Conservation (phyloP, 371 early-diverging fungal species). For the Mucor racemosus region DNA sequence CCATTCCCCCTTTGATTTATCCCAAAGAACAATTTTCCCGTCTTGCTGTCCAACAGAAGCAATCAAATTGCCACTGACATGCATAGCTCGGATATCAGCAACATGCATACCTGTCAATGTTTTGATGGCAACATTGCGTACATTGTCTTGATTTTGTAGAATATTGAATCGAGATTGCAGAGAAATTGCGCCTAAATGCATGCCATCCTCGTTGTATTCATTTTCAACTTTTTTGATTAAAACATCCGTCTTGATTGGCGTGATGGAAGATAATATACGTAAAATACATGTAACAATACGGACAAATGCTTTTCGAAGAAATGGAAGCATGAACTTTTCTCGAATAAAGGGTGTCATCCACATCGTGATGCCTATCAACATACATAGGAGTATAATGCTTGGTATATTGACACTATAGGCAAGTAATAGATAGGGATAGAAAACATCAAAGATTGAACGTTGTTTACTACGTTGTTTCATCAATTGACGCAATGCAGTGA, state of each 20-base stretch:
- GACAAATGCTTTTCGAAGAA: conserved; percentile 25
- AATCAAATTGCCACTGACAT: conserved; percentile 27
- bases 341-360: conserved; percentile 41
- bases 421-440: conserved; percentile 4
- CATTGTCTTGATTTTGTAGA: conserved; percentile 23
- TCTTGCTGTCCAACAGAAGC: conserved; percentile 37
- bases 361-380: conserved; percentile 31
- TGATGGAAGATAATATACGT: background rate
- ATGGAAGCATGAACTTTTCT: conserved; percentile 33
- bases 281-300: conserved; percentile 5
- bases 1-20: conserved; percentile 30
- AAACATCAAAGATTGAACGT: background rate
- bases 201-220: conserved; percentile 37
- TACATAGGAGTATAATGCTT: conserved; percentile 31
- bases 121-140: conserved; percentile 31
- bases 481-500: background rate
- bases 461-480: background rate
- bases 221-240: conserved; percentile 5
- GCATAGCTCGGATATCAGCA: conserved; percentile 34
- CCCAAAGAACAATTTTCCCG: conserved; percentile 42
- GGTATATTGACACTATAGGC: conserved; percentile 29
- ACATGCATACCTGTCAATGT: conserved; percentile 41
- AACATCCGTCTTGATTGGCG: background rate
- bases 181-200: conserved; percentile 46
- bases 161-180: conserved; percentile 36